phyloP scores from a whole-genome alignment of 805 yeast species.

The Saccharomycopsis selenospora region DNA sequence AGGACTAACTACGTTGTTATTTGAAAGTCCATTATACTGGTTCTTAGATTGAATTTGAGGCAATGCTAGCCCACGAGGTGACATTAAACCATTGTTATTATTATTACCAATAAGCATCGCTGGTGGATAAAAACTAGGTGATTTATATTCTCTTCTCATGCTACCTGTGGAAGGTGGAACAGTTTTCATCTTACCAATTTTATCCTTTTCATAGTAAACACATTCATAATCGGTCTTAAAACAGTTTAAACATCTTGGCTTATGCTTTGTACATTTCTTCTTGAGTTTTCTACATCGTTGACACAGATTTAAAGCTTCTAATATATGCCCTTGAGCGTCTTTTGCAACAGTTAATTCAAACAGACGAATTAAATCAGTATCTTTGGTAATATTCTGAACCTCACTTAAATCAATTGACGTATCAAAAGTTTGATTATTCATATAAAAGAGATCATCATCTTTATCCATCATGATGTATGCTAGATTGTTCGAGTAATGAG shows the following conservation, averaged over 20 bases:
- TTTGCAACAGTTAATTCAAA: constrained; percentile 14
- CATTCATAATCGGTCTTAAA: constrained; percentile 35
- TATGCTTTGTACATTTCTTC: constrained; percentile 46
- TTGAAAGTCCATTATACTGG: too few species aligned
- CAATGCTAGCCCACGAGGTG: too few species aligned
- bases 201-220: constrained; percentile 24
- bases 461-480: too few species aligned
- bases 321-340: constrained; percentile 9
- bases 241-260: constrained; percentile 44
- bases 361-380: constrained; percentile 8
- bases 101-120: too few species aligned
- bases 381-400: constrained; percentile 19
- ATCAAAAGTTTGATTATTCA: not conserved
- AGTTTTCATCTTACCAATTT: constrained; percentile 9
- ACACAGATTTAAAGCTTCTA: constrained; percentile 23
- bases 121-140: too few species aligned
- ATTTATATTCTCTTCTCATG: not conserved
- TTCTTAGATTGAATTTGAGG: too few species aligned
- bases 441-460: not conserved
- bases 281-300: constrained; percentile 29
- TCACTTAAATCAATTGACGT: constrained; percentile 11
- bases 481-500: too few species aligned
- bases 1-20: too few species aligned
- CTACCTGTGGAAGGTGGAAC: not conserved
- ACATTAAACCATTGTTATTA: too few species aligned